Evolutionary conservation across 495 filamentous ascomycete genomes (phyloP).

Genomic region (Arthonia radiata): DNA sequence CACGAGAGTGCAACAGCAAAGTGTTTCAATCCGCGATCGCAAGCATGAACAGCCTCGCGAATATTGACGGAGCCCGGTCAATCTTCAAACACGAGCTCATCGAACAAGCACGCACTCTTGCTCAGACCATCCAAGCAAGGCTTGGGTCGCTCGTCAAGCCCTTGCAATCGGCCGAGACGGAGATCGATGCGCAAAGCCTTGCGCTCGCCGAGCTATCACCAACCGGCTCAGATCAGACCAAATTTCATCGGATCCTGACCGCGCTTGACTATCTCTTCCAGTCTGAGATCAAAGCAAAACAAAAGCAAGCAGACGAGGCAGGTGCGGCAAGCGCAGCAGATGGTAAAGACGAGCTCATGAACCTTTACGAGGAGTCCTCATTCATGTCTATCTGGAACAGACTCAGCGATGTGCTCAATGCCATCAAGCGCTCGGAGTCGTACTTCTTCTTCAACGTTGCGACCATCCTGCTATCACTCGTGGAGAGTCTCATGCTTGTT

Average conservation of each 20-base stretch:
- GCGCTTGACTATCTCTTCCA: slow-evolving; percentile 93
- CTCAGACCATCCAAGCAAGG: slow-evolving; percentile 58
- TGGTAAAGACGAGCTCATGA: slow-evolving; percentile 47
- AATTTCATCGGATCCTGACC: slow-evolving; percentile 75
- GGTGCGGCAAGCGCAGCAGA: slow-evolving; percentile 29
- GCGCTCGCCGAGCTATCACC: slow-evolving; percentile 91
- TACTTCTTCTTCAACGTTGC: slow-evolving; percentile 79
- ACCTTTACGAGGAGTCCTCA: slow-evolving; percentile 69
- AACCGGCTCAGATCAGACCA: slow-evolving; percentile 82
- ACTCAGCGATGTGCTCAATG: slow-evolving; percentile 71
- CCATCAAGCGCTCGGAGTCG: slow-evolving; percentile 74
- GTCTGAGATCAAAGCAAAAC: slow-evolving; percentile 27
- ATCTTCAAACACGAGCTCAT: slow-evolving; percentile 82
- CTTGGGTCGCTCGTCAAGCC: slow-evolving; percentile 70
- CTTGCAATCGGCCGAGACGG: slow-evolving; percentile 62
- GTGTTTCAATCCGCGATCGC: slow-evolving; percentile 92
- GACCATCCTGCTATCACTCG: slow-evolving; percentile 76
- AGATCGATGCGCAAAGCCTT: slow-evolving; percentile 83
- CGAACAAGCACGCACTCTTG: slow-evolving; percentile 57
- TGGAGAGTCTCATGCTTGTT: slow-evolving; percentile 94
- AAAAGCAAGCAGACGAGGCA: slow-evolving; percentile 29
- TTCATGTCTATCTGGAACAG: slow-evolving; percentile 82
- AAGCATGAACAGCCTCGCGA: slow-evolving; percentile 90
- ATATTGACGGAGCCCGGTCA: slow-evolving; percentile 70
- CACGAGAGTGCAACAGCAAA: slow-evolving; percentile 85